Evolutionary conservation across 1,284 basidiomycete species (phyloP).

Genomic region (Porodaedalea pini): DNA sequence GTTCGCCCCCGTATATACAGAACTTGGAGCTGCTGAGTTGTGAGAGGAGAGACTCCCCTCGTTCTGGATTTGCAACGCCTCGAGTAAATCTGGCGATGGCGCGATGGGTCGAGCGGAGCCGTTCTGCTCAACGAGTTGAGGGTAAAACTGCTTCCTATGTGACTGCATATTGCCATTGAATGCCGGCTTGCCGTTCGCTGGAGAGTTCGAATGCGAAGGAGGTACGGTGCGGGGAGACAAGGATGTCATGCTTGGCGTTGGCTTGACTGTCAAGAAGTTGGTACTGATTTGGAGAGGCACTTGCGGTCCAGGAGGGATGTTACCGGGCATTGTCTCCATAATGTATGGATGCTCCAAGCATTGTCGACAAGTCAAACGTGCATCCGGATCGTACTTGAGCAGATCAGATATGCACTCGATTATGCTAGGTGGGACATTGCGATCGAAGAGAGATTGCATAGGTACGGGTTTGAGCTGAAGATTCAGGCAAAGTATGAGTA

Average conservation of each 20-base stretch:
- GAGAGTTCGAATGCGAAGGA: conserved; percentile 57
- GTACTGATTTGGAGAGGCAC: conserved; percentile 37
- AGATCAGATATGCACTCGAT: conserved; percentile 92
- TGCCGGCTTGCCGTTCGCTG: conserved; percentile 35
- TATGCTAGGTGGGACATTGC: conserved; percentile 73
- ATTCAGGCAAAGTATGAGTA: conserved; percentile 16
- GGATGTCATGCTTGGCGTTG: conserved; percentile 39
- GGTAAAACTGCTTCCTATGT: conserved; percentile 56
- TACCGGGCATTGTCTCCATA: conserved; percentile 62
- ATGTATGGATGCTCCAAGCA: conserved; percentile 91
- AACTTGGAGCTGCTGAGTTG: conserved; percentile 26
- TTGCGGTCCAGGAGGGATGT: conserved; percentile 62
- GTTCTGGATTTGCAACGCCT: conserved; percentile 15
- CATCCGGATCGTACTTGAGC: conserved; percentile 87
- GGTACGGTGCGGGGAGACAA: conserved; percentile 55
- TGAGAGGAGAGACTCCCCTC: conserved; percentile 31
- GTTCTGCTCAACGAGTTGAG: conserved; percentile 31
- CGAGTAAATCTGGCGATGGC: conserved; percentile 10
- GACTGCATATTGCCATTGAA: conserved; percentile 44
- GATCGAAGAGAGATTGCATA: conserved; percentile 77
- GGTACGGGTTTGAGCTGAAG: conserved; percentile 71
- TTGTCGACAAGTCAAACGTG: conserved; percentile 80
- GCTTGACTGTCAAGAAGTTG: conserved; percentile 15
- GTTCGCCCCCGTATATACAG: conserved; percentile 28
- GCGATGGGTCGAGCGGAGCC: conserved; percentile 1